Evolutionary conservation across 2,329 filamentous ascomycete genomes (phyloP).

Genomic region (Claviceps sp.): DNA sequence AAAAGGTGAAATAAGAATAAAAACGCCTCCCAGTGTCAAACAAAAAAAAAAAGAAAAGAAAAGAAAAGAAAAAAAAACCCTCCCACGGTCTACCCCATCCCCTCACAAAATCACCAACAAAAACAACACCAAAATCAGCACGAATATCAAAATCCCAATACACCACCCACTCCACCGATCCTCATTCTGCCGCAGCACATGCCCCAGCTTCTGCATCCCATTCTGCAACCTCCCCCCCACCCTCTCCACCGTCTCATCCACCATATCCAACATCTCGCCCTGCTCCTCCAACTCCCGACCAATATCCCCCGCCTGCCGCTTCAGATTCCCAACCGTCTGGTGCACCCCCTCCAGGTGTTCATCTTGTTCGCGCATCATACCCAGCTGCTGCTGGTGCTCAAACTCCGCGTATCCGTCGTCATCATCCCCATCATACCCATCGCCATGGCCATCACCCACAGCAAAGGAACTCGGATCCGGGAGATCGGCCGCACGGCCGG

Average conservation of each 20-base stretch:
- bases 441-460: constrained; percentile 35
- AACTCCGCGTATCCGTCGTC: constrained; percentile 62
- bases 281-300: constrained; percentile 93
- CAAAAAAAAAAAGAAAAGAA: too few species aligned
- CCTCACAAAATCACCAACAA: constrained; percentile 50
- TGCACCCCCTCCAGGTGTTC: constrained; percentile 86
- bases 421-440: constrained; percentile 29
- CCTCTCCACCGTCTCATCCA: constrained; percentile 73
- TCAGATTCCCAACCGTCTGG: constrained; percentile 78
- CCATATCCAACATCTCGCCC: constrained; percentile 71
- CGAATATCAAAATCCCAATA: constrained; percentile 76
- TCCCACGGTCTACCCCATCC: not conserved
- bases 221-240: constrained; percentile 76
- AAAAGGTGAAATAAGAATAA: not conserved
- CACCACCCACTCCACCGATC: constrained; percentile 81
- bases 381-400: constrained; percentile 79
- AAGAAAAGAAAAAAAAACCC: not conserved
- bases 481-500: constrained; percentile 23
- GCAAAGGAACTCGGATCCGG: constrained; percentile 44
- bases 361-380: constrained; percentile 93
- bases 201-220: constrained; percentile 74
- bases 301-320: constrained; percentile 90
- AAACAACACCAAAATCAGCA: constrained; percentile 75
- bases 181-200: constrained; percentile 81
- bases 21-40: too few species aligned